phyloP scores from a whole-genome alignment of 1,284 basidiomycete species.

The Phellinidium pouzarii region DNA sequence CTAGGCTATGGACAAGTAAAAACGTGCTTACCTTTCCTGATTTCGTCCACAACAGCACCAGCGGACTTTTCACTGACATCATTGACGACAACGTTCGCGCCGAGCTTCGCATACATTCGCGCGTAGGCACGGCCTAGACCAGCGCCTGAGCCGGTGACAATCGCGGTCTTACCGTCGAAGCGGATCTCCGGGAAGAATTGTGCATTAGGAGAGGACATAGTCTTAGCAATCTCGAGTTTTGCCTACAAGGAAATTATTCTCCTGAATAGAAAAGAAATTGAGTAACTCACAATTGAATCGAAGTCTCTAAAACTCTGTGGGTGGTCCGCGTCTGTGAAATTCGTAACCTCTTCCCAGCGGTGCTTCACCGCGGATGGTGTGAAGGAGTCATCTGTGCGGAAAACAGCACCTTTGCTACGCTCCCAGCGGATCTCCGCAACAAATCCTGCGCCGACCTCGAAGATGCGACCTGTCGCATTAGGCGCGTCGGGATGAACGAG shows the following conservation, averaged over 20 bases:
- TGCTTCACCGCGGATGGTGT: slow-evolving; percentile 91
- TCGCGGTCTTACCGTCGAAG: slow-evolving; percentile 87
- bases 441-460: slow-evolving; percentile 94
- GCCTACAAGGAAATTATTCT: slow-evolving; percentile 33
- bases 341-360: slow-evolving; percentile 75
- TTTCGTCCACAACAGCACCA: slow-evolving; percentile 79
- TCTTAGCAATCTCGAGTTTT: slow-evolving; percentile 64
- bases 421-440: slow-evolving; percentile 93
- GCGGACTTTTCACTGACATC: slow-evolving; percentile 89
- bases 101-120: slow-evolving; percentile 83
- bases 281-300: slow-evolving; percentile 49
- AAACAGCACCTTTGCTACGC: slow-evolving; percentile 79
- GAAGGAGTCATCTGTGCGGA: slow-evolving; percentile 87
- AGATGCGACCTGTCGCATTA: slow-evolving; percentile 81
- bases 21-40: slow-evolving; percentile 56
- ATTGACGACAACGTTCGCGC: slow-evolving; percentile 96
- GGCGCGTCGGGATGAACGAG: slow-evolving; percentile 74
- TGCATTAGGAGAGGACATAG: slow-evolving; percentile 58
- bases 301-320: slow-evolving; percentile 67
- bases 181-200: slow-evolving; percentile 70
- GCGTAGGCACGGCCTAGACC: slow-evolving; percentile 93
- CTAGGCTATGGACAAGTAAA: background rate
- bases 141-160: slow-evolving; percentile 91
- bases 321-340: slow-evolving; percentile 76
- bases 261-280: background rate